Evolutionary conservation across 2,329 filamentous ascomycete genomes (phyloP).

Genomic region (Neurospora crassa): DNA sequence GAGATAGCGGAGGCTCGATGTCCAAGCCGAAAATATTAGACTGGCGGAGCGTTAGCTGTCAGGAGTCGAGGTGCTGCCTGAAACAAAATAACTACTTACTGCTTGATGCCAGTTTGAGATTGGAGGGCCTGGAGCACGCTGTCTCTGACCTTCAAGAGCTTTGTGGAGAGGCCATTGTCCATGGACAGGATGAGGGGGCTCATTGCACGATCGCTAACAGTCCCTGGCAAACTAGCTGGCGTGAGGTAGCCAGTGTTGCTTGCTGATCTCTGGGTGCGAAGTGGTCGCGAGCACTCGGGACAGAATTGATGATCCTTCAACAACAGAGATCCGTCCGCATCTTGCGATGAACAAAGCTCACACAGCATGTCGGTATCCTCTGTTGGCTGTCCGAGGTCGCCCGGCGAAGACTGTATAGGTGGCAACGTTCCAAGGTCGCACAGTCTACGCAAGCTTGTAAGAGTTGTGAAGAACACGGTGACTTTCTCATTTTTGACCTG

Average conservation of each 20-base stretch:
- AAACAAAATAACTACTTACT: neutral
- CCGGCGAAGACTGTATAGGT: conserved; percentile 33
- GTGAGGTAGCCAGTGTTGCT: neutral
- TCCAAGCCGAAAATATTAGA: conserved; percentile 39
- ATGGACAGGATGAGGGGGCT: neutral
- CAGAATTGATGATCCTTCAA: neutral
- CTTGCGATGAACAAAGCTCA: conserved; percentile 14
- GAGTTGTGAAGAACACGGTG: conserved; percentile 30
- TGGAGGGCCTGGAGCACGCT: neutral
- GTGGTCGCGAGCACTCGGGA: neutral
- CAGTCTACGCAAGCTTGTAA: conserved; percentile 35
- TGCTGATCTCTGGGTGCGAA: conserved; percentile 20
- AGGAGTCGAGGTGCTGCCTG: neutral
- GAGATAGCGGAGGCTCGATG: conserved; percentile 30
- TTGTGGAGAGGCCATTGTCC: neutral
- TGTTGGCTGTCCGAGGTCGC: conserved; percentile 23
- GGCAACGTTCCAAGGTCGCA: conserved; percentile 40
- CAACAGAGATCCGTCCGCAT: neutral
- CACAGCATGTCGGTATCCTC: conserved; percentile 17
- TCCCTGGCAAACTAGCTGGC: neutral
- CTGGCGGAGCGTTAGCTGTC: conserved; percentile 16
- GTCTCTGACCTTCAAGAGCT: neutral
- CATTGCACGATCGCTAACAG: neutral
- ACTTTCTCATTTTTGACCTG: conserved; percentile 24
- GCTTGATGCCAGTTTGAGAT: neutral